Percentiles rank a stretch among this genome's conserved stretches.
Evolutionary conservation across 2,329 filamentous ascomycete species (phyloP).

Genomic region (Diaporthe citrichinensis): DNA sequence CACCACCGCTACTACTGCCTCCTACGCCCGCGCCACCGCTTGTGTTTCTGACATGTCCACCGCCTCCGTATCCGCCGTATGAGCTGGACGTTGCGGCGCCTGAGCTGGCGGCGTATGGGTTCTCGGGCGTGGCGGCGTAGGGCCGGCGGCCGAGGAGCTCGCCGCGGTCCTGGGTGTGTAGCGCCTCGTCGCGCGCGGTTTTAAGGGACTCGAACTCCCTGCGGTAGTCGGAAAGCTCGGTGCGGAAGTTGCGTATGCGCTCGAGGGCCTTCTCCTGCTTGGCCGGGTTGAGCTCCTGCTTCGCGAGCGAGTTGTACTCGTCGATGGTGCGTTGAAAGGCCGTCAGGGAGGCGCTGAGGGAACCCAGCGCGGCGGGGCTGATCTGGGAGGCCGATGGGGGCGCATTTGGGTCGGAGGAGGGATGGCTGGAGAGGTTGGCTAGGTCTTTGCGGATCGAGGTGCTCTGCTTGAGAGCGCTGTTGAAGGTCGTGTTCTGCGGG

Average conservation of each 20-base stretch:
- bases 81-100: conserved; percentile 47
- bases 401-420: conserved; percentile 55
- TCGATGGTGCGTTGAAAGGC: conserved; percentile 92
- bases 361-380: conserved; percentile 70
- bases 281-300: conserved; percentile 88
- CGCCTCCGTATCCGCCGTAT: conserved; percentile 45
- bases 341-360: conserved; percentile 76
- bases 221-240: conserved; percentile 85
- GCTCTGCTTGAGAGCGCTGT: conserved; percentile 88
- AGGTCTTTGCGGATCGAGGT: conserved; percentile 85
- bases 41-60: conserved; percentile 58
- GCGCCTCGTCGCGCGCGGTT: conserved; percentile 80
- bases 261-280: conserved; percentile 94
- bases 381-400: conserved; percentile 61
- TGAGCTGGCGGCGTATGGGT: conserved; percentile 81
- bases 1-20: conserved; percentile 49
- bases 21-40: conserved; percentile 52
- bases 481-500: conserved; percentile 84
- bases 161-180: conserved; percentile 75
- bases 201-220: conserved; percentile 84
- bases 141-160: conserved; percentile 90
- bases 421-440: conserved; percentile 70
- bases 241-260: conserved; percentile 86
- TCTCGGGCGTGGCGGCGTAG: conserved; percentile 85
- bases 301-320: conserved; percentile 88